Evolutionary conservation across 2,329 filamentous ascomycete species (phyloP).

Genomic region (Trichoderma endophyticum): DNA sequence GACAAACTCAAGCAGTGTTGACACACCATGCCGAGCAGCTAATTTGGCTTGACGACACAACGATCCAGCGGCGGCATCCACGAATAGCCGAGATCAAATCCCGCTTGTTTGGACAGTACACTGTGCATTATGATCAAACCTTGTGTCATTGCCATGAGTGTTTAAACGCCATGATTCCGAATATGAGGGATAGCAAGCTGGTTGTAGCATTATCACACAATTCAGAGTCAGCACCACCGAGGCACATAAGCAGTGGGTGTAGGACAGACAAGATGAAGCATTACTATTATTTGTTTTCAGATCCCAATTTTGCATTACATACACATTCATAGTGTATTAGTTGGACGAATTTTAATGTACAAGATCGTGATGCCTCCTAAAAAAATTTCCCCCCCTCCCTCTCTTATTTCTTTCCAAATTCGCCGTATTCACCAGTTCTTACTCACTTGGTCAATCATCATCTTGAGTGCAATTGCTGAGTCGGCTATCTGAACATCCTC

Average conservation of each 20-base stretch:
- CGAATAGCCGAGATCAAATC: background rate
- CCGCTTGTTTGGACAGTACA: background rate
- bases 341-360: background rate
- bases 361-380: background rate
- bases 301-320: background rate
- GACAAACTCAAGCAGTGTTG: background rate
- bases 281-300: background rate
- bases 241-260: background rate
- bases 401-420: background rate
- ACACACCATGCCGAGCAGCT: background rate
- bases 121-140: background rate
- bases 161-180: background rate
- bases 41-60: background rate
- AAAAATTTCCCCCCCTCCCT: background rate
- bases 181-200: background rate
- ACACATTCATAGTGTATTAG: background rate
- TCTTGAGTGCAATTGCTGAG: background rate
- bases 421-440: background rate
- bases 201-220: background rate
- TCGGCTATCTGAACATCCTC: background rate
- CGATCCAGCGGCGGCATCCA: background rate
- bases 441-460: background rate
- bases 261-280: background rate
- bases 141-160: background rate
- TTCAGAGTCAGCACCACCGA: background rate